Base-by-base conservation (phyloP, 768 basidiomycete species). In the Coprinopsis marcescibilis region DNA sequence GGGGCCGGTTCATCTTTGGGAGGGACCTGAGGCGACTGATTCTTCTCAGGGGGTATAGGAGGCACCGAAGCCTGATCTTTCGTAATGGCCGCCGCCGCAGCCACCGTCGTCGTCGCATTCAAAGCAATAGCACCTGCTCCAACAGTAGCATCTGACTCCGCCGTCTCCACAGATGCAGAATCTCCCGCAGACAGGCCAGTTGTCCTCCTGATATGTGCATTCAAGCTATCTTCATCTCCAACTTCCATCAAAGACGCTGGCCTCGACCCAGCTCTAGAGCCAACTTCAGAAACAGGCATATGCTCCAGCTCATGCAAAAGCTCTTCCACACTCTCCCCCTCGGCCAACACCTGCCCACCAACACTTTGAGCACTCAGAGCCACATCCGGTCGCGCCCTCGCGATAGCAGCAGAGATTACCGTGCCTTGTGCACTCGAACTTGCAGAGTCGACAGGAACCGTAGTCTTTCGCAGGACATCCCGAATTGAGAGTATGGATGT, bases 381-480 rank as follows among this genome's bases (percentile, higher is more conserved):
- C 5, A 81, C 78, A 32, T 80, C 76, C 7, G 83, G 75, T 55
- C 77, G 79, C 1, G 80, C 70, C 66, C 75, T 75, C 1, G 41
- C 26, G 5, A 24, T 24, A 15, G 19, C 5, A 40, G 53, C 49
- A 1, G 53, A 29, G 4, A 55, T 41, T 4, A 55, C 43, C 7
- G 55, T 47, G 15, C 49, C 48, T 30, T 6, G 12, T n/a, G 26
- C 17, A 24, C 19, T 24, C 34, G 27, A n/a, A 19, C 32, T 25
- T 58, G 55, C 7, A 14, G 10, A 4, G 17, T 75, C 75, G 10
- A 58, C 55, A 6, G 73, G 69, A 5, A 53, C 47, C 0, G 67
- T 60, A 52, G 76, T 77, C 46, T 79, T 74, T 11, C 81, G 70
- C 4, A 86, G 62, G 7, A 83, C 83, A 25, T 83, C 81, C 1